These are phyloP conservation scores for Syzygium syzygioides DNA, from an alignment of 441 rosid genomes.

Conservation along the genomic window DNA sequence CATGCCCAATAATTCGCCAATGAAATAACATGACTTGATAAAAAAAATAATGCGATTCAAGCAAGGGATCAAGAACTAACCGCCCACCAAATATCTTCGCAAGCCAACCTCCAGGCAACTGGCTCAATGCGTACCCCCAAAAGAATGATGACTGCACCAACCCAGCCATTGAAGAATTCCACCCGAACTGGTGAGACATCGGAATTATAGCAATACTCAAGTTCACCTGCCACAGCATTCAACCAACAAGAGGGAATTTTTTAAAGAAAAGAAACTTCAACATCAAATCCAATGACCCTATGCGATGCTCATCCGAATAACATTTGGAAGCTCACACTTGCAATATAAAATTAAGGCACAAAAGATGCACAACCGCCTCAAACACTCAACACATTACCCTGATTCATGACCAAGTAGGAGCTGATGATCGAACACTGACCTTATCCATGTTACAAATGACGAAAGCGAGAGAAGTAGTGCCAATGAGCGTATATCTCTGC, in stretches of 20 bases:
- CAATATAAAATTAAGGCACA: too few relatives aligned
- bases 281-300: neutral
- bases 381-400: too few relatives aligned
- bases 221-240: slow-evolving; percentile 52
- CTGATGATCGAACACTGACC: slow-evolving; percentile 23
- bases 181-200: slow-evolving; percentile 92
- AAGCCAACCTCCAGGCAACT: slow-evolving; percentile 94
- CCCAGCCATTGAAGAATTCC: slow-evolving; percentile 83
- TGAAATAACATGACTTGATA: neutral
- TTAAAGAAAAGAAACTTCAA: neutral
- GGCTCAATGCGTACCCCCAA: slow-evolving; percentile 94
- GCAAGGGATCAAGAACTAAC: slow-evolving; percentile 30
- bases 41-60: neutral
- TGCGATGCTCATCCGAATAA: too few relatives aligned
- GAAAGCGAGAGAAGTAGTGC: slow-evolving; percentile 83
- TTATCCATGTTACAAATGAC: slow-evolving; percentile 96
- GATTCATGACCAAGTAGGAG: neutral
- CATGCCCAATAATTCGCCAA: neutral
- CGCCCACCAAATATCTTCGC: slow-evolving; percentile 88
- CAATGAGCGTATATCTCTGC: slow-evolving; percentile 73
- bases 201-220: slow-evolving; percentile 93
- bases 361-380: too few relatives aligned
- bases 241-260: neutral
- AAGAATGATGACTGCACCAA: slow-evolving; percentile 93
- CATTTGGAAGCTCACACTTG: too few relatives aligned